Conservation (phyloP, 140 eudicot species). For the Oenanthe javanica region DNA sequence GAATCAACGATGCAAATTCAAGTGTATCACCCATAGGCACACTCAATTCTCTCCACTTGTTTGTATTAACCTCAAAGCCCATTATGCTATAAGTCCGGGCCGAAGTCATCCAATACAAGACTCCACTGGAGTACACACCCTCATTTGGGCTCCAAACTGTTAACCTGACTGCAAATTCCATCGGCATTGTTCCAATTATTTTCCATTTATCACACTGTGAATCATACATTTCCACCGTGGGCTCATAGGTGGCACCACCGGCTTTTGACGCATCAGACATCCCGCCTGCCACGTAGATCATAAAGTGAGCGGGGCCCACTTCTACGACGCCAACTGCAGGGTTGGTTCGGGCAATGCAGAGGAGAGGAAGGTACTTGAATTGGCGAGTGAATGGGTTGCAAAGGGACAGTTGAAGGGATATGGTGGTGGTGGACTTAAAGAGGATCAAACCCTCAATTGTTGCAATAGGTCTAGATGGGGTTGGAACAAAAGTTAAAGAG, state of each 20-base stretch:
- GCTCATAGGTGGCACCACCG: conserved; percentile 42
- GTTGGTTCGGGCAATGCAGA: conserved; percentile 35
- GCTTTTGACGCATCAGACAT: conserved; percentile 36
- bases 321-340: conserved; percentile 59
- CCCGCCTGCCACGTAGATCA: conserved; percentile 62
- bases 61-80: conserved; percentile 47
- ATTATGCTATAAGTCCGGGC: conserved; percentile 68
- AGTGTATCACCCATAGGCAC: conserved; percentile 62
- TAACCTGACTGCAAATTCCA: conserved; percentile 62
- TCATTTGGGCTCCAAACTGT: conserved; percentile 81
- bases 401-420: conserved; percentile 29
- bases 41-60: conserved; percentile 49
- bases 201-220: conserved; percentile 30
- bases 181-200: conserved; percentile 47
- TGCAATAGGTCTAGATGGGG: conserved; percentile 32
- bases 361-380: conserved; percentile 37
- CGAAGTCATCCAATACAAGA: conserved; percentile 74
- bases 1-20: conserved; percentile 63
- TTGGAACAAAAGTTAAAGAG: conserved; percentile 23
- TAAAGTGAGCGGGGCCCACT: conserved; percentile 12
- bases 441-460: conserved; percentile 43
- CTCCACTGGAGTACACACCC: conserved; percentile 46
- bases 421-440: conserved; percentile 22
- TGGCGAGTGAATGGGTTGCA: conserved; percentile 58
- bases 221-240: conserved; percentile 58